phyloP scores from a whole-genome alignment of 78 protist species.

The Dictyostelium firmibasis region DNA sequence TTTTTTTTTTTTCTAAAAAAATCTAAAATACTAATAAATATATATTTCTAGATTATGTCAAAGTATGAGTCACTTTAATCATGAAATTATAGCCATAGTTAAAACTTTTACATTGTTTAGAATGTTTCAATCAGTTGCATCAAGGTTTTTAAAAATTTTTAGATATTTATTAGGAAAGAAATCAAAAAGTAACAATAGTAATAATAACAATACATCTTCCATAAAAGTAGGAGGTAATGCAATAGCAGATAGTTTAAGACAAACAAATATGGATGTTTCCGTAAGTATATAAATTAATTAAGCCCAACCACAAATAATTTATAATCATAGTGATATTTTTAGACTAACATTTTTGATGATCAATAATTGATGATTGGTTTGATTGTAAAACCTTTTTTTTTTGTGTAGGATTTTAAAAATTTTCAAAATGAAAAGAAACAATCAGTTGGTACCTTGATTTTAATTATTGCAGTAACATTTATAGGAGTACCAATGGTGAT shows the following conservation, averaged over 20 bases:
- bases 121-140: conserved; percentile 50
- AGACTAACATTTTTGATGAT: no score
- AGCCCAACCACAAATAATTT: no score
- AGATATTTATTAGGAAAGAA: conserved; percentile 40
- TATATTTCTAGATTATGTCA: conserved; percentile 32
- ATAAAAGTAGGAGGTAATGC: not conserved
- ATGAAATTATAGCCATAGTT: conserved; percentile 37
- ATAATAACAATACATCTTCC: not conserved
- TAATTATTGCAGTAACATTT: conserved; percentile 67
- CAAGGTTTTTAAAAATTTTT: conserved; percentile 23
- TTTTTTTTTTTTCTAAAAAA: no score
- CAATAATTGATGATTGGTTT: no score
- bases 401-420: conserved; percentile 27
- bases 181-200: not conserved
- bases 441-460: conserved; percentile 23
- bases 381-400: no score
- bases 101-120: conserved; percentile 66
- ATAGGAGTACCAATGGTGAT: conserved; percentile 70
- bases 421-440: conserved; percentile 31
- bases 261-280: not conserved
- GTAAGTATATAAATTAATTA: no score
- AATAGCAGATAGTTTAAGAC: not conserved
- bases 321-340: no score
- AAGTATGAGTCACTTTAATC: conserved; percentile 65
- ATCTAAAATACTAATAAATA: not conserved